Percentiles rank a stretch among this genome's conserved stretches.
Conservation (phyloP, 768 basidiomycete genomes). For the Tylopilus subfusipes region DNA sequence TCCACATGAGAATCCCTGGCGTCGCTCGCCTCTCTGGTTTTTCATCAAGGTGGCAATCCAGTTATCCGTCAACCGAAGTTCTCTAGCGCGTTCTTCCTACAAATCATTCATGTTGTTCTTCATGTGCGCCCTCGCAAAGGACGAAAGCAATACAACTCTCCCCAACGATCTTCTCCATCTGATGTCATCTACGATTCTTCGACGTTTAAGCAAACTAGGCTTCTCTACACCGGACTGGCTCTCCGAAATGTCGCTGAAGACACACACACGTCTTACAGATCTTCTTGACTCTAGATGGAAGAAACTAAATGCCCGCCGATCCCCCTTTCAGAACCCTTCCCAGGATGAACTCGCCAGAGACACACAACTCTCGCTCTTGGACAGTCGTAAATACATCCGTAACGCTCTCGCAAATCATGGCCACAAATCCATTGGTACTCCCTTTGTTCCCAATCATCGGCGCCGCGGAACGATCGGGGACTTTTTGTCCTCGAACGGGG, state of each 20-base stretch:
- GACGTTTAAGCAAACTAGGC: too few relatives aligned
- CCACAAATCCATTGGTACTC: neutral
- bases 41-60: neutral
- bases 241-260: neutral
- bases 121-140: neutral
- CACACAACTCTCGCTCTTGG: too few relatives aligned
- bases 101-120: too few relatives aligned
- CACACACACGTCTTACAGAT: neutral
- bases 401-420: too few relatives aligned
- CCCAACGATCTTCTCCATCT: neutral
- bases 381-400: too few relatives aligned
- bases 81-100: neutral
- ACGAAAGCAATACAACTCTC: neutral
- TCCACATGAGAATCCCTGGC: neutral
- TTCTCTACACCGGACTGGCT: neutral
- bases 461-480: conserved; percentile 8
- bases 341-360: neutral
- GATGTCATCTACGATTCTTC: too few relatives aligned
- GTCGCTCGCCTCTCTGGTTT: too few relatives aligned
- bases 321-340: neutral
- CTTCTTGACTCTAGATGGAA: neutral
- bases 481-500: conserved; percentile 15
- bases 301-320: neutral
- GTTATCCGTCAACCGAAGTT: neutral
- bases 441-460: conserved; percentile 3